Base-by-base conservation (phyloP, 2,329 filamentous ascomycete species). In the Exophiala sp. region DNA sequence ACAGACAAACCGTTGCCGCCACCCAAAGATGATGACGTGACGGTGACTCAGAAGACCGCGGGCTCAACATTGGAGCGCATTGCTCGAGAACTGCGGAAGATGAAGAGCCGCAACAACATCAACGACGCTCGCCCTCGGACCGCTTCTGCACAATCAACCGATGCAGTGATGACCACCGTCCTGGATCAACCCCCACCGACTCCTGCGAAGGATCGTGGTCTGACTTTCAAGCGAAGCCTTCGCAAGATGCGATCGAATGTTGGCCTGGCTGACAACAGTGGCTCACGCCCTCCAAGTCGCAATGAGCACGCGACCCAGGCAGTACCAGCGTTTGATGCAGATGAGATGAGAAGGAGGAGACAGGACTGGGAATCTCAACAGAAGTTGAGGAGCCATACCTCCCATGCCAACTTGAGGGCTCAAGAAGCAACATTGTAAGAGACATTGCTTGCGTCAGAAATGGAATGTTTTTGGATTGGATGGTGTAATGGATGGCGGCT, bases 11-110 rank as follows among this genome's bases (percentile, higher is more conserved):
- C 71, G 39, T 68, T 75, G 38, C 72, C 72, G 6, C 65, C 69
- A 68, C 41, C 72, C 67, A 16, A 54, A 62, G 39, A 59, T 60
- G 47, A 60, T 47, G 41, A 55, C 20, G 33, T 52, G 6, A 59
- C 58, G 3, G 34, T 43, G 55, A 62, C 33, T 63, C 63, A 20
- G 54, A 69, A 65, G 47, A 39, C 60, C 33, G 45, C 62, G 20
- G 65, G 71, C 14, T 73, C 74, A 33, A 82, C 78, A 42, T 69
- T 85, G 9, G 82, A 85, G 68, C 79, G 78, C 62, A 77, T 85
- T 55, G 79, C 80, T 9, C 75, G 79, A 35, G 82, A 84, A 59
- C 71, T 85, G 58, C 78, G 76, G 58, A 78, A 78, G 60, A 82
- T 85, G 67, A 78, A 79, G 43, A 78, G 80, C 48, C 76, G 75